These are phyloP conservation scores for Conringia planisiliqua DNA, from an alignment of 345 rosid genomes.

Conservation along the genomic window DNA sequence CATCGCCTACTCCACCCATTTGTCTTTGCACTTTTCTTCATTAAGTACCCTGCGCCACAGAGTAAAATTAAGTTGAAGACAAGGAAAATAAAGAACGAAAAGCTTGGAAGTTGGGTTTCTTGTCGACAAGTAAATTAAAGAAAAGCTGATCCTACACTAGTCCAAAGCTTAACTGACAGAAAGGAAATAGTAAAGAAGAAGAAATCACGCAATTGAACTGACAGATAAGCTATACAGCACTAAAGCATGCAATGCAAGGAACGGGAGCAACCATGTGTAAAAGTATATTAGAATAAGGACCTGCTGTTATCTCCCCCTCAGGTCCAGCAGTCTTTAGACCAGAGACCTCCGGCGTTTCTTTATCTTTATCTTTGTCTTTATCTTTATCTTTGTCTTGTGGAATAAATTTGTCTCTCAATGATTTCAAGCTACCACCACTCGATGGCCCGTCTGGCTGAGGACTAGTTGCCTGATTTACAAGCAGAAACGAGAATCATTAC, in stretches of 20 bases:
- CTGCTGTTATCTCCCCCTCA: slow-evolving; percentile 96
- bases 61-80: neutral
- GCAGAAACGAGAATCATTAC: neutral
- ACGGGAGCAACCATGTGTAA: neutral
- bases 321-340: slow-evolving; percentile 88
- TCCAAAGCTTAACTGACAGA: no score
- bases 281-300: slow-evolving; percentile 37
- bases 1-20: slow-evolving; percentile 91
- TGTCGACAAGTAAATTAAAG: slow-evolving; percentile 2
- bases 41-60: slow-evolving; percentile 63
- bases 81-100: neutral
- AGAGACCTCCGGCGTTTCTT: slow-evolving; percentile 75
- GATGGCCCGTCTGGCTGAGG: slow-evolving; percentile 73
- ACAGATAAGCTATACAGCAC: slow-evolving; percentile 1
- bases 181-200: no score
- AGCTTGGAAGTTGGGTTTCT: neutral
- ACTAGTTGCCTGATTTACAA: slow-evolving; percentile 67
- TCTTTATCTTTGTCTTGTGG: slow-evolving; percentile 65
- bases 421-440: slow-evolving; percentile 78
- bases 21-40: slow-evolving; percentile 92
- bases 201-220: neutral
- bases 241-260: neutral
- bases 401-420: slow-evolving; percentile 70
- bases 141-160: neutral
- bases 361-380: slow-evolving; percentile 27